A percentile compares a stretch with the other conserved stretches of the same genome.
These are phyloP conservation scores for Syncephalastrum monosporum DNA, from an alignment of 371 early-diverging fungal species.

Conservation along the genomic window DNA sequence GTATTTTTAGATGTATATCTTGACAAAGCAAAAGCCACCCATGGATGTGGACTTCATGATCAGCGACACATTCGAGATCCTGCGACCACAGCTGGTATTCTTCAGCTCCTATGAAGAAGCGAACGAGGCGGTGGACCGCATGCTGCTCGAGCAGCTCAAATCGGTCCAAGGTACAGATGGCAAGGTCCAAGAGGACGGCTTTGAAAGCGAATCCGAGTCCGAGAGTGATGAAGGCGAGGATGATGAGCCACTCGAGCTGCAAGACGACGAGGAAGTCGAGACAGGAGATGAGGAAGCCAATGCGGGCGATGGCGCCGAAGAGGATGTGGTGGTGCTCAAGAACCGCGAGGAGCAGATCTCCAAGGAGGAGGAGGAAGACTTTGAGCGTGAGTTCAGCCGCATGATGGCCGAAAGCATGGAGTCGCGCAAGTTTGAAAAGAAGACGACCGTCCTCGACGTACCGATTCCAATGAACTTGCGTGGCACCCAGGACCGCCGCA, in stretches of 20 bases:
- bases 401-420: slow-evolving; percentile 86
- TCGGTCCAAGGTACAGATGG: slow-evolving; percentile 41
- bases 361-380: slow-evolving; percentile 62
- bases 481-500: slow-evolving; percentile 52
- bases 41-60: slow-evolving; percentile 90
- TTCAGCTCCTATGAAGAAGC: slow-evolving; percentile 80
- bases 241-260: slow-evolving; percentile 36
- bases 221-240: slow-evolving; percentile 53
- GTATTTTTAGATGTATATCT: slow-evolving; percentile 71
- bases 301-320: slow-evolving; percentile 44
- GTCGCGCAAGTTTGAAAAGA: slow-evolving; percentile 76
- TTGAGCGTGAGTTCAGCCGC: slow-evolving; percentile 75
- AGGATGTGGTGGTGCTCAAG: slow-evolving; percentile 57
- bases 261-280: slow-evolving; percentile 47
- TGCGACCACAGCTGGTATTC: slow-evolving; percentile 66
- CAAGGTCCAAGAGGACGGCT: slow-evolving; percentile 41
- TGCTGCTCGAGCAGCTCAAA: slow-evolving; percentile 53
- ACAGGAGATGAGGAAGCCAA: slow-evolving; percentile 32
- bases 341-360: slow-evolving; percentile 38
- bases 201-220: slow-evolving; percentile 38
- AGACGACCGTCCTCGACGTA: slow-evolving; percentile 74
- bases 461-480: slow-evolving; percentile 75
- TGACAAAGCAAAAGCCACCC: slow-evolving; percentile 79
- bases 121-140: slow-evolving; percentile 63
- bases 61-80: slow-evolving; percentile 74